Evolutionary conservation across 2,329 filamentous ascomycete genomes (phyloP), one percentile per base, ranked within the genome.

Genomic region (Fusarium nygamai): DNA sequence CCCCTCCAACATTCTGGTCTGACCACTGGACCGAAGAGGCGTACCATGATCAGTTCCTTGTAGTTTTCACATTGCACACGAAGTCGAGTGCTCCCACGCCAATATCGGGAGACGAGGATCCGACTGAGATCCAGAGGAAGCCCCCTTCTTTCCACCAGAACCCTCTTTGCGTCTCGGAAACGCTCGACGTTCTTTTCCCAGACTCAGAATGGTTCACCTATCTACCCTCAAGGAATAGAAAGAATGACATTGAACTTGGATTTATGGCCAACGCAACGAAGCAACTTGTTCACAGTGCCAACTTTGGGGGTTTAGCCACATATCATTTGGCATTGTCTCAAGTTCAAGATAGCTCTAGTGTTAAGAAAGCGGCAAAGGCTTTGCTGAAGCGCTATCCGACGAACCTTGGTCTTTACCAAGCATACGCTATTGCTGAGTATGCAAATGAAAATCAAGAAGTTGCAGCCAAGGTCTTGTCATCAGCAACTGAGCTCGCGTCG

Each of bases 381-480:
- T 84, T 97, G 0, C 82, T 98, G n/a, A 96, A 93, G 78, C 87
- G 86, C 54, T 88, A 90, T 63, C 86, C 91, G 0, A 86, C 89
- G 2, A 92, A 90, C 75, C 80, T 93, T 7, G 84, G 86, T 20
- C 84, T 98, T 1, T 98, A 97, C 82, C 93, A 94, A 74, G 90
- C 91, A 1, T 97, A 96, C 78, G 94, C 92, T 0, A 83, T 94
- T 20, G 89, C 94, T 8, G 94, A 97, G 81, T 86, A 83, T 73
- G 84, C 85, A 3, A 87, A 87, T 36, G 89, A 87, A 0, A 91
- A 92, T 31, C 74, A 79, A 4, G 85, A 89, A 2, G 84, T 90
- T 53, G 91, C 92, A 9, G 83, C 86, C 29, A 90, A 89, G 59
- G 91, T 96, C 1, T 88, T 96, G 76, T 81, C 86, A 4, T 92